Evolutionary conservation across 352 stramenopile genomes (phyloP).

Genomic region (Pythium sp.): DNA sequence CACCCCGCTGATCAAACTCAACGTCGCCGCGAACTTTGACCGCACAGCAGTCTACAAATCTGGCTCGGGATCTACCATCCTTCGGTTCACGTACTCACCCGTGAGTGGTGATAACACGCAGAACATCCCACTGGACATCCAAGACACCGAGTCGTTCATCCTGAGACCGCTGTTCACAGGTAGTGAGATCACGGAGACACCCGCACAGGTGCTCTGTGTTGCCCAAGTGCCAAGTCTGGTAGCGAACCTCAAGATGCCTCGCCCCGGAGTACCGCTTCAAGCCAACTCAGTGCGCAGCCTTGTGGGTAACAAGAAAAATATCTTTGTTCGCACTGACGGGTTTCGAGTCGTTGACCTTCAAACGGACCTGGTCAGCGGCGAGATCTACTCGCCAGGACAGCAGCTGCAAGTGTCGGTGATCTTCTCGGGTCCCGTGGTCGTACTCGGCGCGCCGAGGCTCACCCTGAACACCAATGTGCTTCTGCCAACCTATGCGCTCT

Average conservation of each 20-base stretch:
- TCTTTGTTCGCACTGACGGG: slow-evolving; percentile 65
- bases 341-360: slow-evolving; percentile 37
- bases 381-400: slow-evolving; percentile 60
- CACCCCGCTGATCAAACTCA: slow-evolving; percentile 46
- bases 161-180: slow-evolving; percentile 32
- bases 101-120: slow-evolving; percentile 38
- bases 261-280: slow-evolving; percentile 37
- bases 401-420: slow-evolving; percentile 43
- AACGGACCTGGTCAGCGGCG: slow-evolving; percentile 34
- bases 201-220: slow-evolving; percentile 38
- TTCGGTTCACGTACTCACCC: slow-evolving; percentile 57
- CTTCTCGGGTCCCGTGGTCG: slow-evolving; percentile 44
- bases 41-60: slow-evolving; percentile 48
- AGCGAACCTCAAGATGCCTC: slow-evolving; percentile 48
- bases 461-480: slow-evolving; percentile 44
- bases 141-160: slow-evolving; percentile 41
- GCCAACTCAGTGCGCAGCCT: slow-evolving; percentile 56
- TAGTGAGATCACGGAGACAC: slow-evolving; percentile 22
- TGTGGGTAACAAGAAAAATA: slow-evolving; percentile 50
- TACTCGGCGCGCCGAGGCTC: slow-evolving; percentile 50
- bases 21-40: slow-evolving; percentile 29
- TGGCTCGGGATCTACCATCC: slow-evolving; percentile 39
- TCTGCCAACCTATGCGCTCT: slow-evolving; percentile 38
- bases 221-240: slow-evolving; percentile 30
- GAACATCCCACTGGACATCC: slow-evolving; percentile 40